Evolutionary conservation across 2,329 filamentous ascomycete genomes (phyloP).

Genomic region (Periconia sp.): DNA sequence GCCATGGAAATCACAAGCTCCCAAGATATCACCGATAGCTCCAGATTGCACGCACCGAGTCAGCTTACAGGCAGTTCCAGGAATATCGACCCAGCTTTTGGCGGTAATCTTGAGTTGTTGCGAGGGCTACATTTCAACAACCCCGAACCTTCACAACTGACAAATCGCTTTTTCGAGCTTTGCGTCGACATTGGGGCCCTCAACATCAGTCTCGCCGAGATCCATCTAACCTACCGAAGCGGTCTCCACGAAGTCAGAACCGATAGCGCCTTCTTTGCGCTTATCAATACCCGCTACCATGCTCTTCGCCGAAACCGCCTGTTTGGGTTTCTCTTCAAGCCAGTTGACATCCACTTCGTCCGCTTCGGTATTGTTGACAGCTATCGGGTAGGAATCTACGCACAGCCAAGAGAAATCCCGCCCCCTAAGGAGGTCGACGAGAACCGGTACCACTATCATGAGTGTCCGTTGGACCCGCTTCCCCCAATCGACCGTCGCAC

Average conservation of each 20-base stretch:
- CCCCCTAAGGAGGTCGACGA: slow-evolving; percentile 7
- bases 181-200: slow-evolving; percentile 12
- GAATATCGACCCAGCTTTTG: too few relatives aligned
- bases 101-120: too few relatives aligned
- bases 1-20: too few relatives aligned
- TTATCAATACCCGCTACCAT: slow-evolving; percentile 14
- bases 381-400: slow-evolving; percentile 10
- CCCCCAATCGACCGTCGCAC: slow-evolving; percentile 17
- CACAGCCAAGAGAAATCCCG: slow-evolving; percentile 1
- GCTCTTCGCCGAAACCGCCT: slow-evolving; percentile 2
- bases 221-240: slow-evolving; percentile 6
- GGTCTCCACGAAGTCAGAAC: slow-evolving; percentile 6
- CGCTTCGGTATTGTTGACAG: slow-evolving; percentile 9
- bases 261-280: slow-evolving; percentile 13
- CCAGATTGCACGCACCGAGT: too few relatives aligned
- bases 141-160: too few relatives aligned
- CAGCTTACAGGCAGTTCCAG: too few relatives aligned
- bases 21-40: too few relatives aligned
- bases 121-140: too few relatives aligned
- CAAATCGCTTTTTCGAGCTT: slow-evolving; percentile 13
- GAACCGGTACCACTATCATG: slow-evolving; percentile 14
- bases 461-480: not conserved
- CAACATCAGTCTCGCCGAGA: slow-evolving; percentile 13
- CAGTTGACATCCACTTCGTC: slow-evolving; percentile 14
- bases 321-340: slow-evolving; percentile 10